Percentiles rank a stretch among this genome's conserved stretches.
Evolutionary conservation across 2,329 filamentous ascomycete genomes (phyloP).

Genomic region (Clonostachys byssicola): DNA sequence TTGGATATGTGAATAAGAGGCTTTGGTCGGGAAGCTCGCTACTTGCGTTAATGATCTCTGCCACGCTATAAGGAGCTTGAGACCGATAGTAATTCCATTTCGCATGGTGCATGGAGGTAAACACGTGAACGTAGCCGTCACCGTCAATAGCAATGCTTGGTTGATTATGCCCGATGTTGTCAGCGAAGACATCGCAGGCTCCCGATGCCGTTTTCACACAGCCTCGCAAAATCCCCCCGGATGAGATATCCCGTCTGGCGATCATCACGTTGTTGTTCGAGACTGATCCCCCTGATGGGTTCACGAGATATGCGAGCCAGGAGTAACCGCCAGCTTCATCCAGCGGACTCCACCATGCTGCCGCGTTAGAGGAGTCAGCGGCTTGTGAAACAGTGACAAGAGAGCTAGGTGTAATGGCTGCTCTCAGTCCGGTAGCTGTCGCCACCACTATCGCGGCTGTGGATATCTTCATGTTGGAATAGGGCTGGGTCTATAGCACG

Average conservation of each 20-base stretch:
- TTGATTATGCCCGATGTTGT: slow-evolving; percentile 14
- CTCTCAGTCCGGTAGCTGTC: not conserved
- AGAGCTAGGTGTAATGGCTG: slow-evolving; percentile 5
- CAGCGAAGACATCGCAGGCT: slow-evolving; percentile 11
- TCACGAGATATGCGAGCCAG: slow-evolving; percentile 13
- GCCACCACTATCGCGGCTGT: too few species aligned
- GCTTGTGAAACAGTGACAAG: slow-evolving; percentile 8
- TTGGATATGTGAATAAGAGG: slow-evolving; percentile 8
- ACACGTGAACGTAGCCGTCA: slow-evolving; percentile 15
- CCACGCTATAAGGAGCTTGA: slow-evolving; percentile 8
- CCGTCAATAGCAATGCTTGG: slow-evolving; percentile 12
- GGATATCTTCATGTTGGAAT: too few species aligned
- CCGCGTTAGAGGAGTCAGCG: slow-evolving; percentile 12
- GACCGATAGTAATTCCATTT: slow-evolving; percentile 16
- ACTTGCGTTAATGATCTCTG: slow-evolving; percentile 9
- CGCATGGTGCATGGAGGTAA: slow-evolving; percentile 19
- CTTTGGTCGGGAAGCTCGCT: slow-evolving; percentile 12
- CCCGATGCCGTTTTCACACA: slow-evolving; percentile 10
- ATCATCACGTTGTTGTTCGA: slow-evolving; percentile 17
- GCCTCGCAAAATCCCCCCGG: slow-evolving; percentile 11
- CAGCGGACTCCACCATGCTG: slow-evolving; percentile 16
- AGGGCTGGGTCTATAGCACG: too few species aligned
- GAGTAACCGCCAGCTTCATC: slow-evolving; percentile 13
- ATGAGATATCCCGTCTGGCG: slow-evolving; percentile 7
- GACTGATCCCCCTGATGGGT: slow-evolving; percentile 10